Evolutionary conservation across 2,329 filamentous ascomycete species (phyloP), one percentile per base, ranked within the genome.

Genomic region (Colletotrichum paranaense): DNA sequence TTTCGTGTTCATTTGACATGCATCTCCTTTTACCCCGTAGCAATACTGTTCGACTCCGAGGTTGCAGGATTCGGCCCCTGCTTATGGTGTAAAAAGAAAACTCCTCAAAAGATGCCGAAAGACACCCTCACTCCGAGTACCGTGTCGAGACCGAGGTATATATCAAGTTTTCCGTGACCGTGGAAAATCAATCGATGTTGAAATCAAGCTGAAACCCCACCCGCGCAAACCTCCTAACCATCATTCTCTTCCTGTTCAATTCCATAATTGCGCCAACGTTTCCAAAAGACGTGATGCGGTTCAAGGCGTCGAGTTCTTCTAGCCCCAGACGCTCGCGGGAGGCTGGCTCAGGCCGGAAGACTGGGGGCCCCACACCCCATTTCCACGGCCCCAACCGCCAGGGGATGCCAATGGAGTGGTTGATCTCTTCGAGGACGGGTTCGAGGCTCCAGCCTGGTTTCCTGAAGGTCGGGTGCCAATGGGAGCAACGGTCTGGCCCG

Each of bases 281-380:
- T 68, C 62, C 14, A n/a, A 38, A 30, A 42, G 46, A 32, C 32
- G 26, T 30, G 35, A 56, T 24, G 26, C 64, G 22, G 42, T 19
- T 14, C 38, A n/a, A 57, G 28, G 46, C 35, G 60, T 57, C 22
- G 19, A 38, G 35, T 19, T 55, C 59, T 38, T 68, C 75, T 92
- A 98, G 78, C 95, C 95, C 95, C 95, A 98, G 77, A 98, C 96
- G 76, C 95, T 97, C 76, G 95, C 95, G 82, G 97, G 95, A 74
- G 95, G 93, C 49, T 74, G 68, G 76, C 95, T 94, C 74, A 97
- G 91, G 63, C 91, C 91, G 76, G 92, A 94, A 79, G 94, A 94
- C 79, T 92, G 92, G 49, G 74, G 74, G 73, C 95, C 94, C 95
- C 95, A 98, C 58, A 96, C 94, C 52, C 92, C 93, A 76, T 92